Percentiles rank a stretch among this genome's conserved stretches.
Evolutionary conservation across 768 basidiomycete genomes (phyloP).

Genomic region (Pisolithus microcarpus): DNA sequence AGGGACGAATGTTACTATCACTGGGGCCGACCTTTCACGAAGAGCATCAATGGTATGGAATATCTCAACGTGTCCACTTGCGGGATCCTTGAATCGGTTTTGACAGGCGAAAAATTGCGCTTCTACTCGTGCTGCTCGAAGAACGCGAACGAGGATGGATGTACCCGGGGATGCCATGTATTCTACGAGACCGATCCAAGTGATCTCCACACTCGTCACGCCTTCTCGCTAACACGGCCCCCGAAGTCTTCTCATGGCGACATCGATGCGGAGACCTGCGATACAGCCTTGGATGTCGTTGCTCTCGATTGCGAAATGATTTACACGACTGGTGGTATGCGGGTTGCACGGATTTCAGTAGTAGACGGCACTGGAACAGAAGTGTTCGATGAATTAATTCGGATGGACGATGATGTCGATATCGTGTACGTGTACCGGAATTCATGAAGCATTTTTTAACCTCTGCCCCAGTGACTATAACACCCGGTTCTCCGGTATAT

Average conservation of each 20-base stretch:
- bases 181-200: slow-evolving; percentile 72
- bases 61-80: background rate
- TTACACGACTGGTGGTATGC: slow-evolving; percentile 88
- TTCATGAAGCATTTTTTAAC: slow-evolving; percentile 3
- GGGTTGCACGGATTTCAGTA: slow-evolving; percentile 84
- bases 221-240: slow-evolving; percentile 51
- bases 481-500: slow-evolving; percentile 85
- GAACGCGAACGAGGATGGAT: slow-evolving; percentile 54
- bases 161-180: slow-evolving; percentile 78
- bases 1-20: slow-evolving; percentile 71
- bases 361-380: slow-evolving; percentile 68
- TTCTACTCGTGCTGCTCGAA: slow-evolving; percentile 77
- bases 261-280: slow-evolving; percentile 5
- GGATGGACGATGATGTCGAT: slow-evolving; percentile 74
- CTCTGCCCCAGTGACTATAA: slow-evolving; percentile 66
- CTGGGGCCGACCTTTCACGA: slow-evolving; percentile 67
- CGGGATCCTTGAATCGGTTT: background rate
- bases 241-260: background rate
- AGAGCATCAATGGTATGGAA: slow-evolving; percentile 56
- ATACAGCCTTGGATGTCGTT: slow-evolving; percentile 61
- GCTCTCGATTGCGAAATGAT: slow-evolving; percentile 97
- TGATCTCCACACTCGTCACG: slow-evolving; percentile 64
- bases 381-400: slow-evolving; percentile 77
- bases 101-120: slow-evolving; percentile 58
- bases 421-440: slow-evolving; percentile 49